A percentile compares a stretch with the other conserved stretches of the same genome.
Evolutionary conservation across 228 moss, liverwort and hornwort genomes (phyloP).

Genomic region (Sphagnum fallax): DNA sequence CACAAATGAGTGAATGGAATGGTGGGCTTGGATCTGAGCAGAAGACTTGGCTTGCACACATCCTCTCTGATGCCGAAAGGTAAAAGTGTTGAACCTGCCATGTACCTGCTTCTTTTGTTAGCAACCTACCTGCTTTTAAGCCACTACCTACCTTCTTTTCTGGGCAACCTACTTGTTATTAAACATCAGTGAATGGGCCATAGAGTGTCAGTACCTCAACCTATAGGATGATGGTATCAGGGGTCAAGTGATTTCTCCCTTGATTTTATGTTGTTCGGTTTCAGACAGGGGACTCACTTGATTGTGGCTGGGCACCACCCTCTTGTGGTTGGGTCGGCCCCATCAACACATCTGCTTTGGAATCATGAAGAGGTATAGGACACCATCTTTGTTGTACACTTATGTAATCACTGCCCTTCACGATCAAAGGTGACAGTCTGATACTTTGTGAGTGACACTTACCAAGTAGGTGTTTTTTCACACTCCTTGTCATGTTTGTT

Average conservation of each 20-base stretch:
- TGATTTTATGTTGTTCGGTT: not conserved
- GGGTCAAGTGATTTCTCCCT: not conserved
- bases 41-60: constrained; percentile 37
- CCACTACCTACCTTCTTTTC: too few species aligned
- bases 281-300: constrained; percentile 32
- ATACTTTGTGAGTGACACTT: not conserved
- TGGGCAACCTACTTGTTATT: too few species aligned
- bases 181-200: too few species aligned
- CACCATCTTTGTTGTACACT: not conserved
- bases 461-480: too few species aligned
- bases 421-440: not conserved
- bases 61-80: constrained; percentile 41
- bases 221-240: not conserved
- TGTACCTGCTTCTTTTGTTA: not conserved
- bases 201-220: not conserved
- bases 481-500: too few species aligned
- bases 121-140: not conserved
- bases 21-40: constrained; percentile 46
- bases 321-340: constrained; percentile 32
- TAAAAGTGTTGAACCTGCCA: not conserved
- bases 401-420: not conserved
- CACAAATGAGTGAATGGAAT: constrained; percentile 44
- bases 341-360: constrained; percentile 49
- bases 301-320: constrained; percentile 60
- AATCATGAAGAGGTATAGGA: constrained; percentile 33